Evolutionary conservation across 805 yeast genomes (phyloP), one percentile per base, ranked within the genome.

Genomic region (Lachancea lanzarotensis): DNA sequence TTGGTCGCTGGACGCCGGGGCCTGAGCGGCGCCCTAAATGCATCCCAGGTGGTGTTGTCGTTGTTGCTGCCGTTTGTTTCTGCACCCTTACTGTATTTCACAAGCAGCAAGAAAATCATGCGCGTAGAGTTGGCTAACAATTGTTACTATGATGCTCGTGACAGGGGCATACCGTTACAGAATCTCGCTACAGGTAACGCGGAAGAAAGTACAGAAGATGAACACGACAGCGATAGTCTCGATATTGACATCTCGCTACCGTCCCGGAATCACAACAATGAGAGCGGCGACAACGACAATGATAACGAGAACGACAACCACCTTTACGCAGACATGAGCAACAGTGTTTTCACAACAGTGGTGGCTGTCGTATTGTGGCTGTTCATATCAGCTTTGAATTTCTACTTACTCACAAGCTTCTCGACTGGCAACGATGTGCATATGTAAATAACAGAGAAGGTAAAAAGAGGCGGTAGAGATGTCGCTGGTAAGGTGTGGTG

Each of bases 41-140:
- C 84, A 1, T 80, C 89, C 27, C 97, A 89, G 67, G 97, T 89
- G 26, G 84, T 87, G 17, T 71, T 89, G 33, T 81, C 91, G 2
- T 60, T 89, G 33, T 71, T 89, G 44, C 70, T 89, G 45, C 97
- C 97, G 7, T 80, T 87, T 54, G 93, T 89, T 12, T 78, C 87
- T 32, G 96, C 96, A 0, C 97, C 97, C 16, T 70, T 89, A 58
- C 75, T 89, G 45, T 83, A 78, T 59, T 84, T 89, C 62, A 89
- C 96, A 0, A 76, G 86, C 53, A 78, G 74, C 40, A 79, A 79
- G 54, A 63, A 71, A 34, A 81, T 82, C 46, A 84, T 84, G 93
- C 68, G 76, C 35, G 85, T 80, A 8, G 72, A 70, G 29, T 20
- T 62, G 12, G 54, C 45, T 32, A 54, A 45, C 35, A 42, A 50